phyloP scores from a whole-genome alignment of 2,329 filamentous ascomycete genomes.

The Beauveria australis region DNA sequence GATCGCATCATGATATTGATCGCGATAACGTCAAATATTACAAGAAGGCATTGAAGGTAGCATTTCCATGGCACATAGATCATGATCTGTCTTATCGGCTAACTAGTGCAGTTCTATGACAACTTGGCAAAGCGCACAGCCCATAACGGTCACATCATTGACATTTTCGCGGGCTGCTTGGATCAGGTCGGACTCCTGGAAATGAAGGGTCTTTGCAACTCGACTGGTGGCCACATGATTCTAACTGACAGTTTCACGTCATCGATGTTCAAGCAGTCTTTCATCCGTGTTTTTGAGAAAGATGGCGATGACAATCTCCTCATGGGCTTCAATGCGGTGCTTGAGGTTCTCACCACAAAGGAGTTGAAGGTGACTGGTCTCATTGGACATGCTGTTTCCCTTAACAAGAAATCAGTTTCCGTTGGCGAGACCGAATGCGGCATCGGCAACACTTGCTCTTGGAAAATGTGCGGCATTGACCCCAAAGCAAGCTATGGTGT shows the following conservation, averaged over 20 bases:
- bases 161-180: slow-evolving; percentile 94
- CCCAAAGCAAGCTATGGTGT: slow-evolving; percentile 88
- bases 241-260: slow-evolving; percentile 97
- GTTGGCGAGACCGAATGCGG: slow-evolving; percentile 97
- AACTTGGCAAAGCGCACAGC: slow-evolving; percentile 86
- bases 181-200: slow-evolving; percentile 95
- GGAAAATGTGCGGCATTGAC: slow-evolving; percentile 99
- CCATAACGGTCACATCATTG: slow-evolving; percentile 94
- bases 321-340: slow-evolving; percentile 96
- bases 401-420: slow-evolving; percentile 96
- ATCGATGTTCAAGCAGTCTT: slow-evolving; percentile 99
- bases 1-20: slow-evolving; percentile 98
- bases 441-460: slow-evolving; percentile 96
- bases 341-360: slow-evolving; percentile 95
- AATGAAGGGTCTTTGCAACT: slow-evolving; percentile 96
- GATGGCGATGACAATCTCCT: slow-evolving; percentile 88
- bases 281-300: slow-evolving; percentile 94
- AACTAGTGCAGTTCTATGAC: slow-evolving; percentile 70
- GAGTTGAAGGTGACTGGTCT: slow-evolving; percentile 96
- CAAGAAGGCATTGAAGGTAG: slow-evolving; percentile 93
- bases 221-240: slow-evolving; percentile 96
- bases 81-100: slow-evolving; percentile 13
- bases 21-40: slow-evolving; percentile 99
- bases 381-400: slow-evolving; percentile 90
- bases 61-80: neutral